phyloP scores from a whole-genome alignment of 2,329 filamentous ascomycete genomes.

The Cladophialophora exuberans region DNA sequence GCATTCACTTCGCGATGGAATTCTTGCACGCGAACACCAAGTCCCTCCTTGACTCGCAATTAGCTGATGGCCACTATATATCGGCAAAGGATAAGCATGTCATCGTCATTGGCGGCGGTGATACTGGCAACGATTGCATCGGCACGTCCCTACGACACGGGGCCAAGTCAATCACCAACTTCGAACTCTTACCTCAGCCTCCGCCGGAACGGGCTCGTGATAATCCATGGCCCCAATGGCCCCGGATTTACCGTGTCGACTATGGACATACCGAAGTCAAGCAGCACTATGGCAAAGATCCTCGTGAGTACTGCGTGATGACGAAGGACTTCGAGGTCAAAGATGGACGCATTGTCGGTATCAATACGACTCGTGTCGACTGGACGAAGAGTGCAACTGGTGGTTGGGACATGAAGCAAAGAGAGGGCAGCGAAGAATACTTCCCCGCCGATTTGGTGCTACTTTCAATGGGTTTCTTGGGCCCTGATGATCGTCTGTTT shows the following conservation, averaged over 20 bases:
- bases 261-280: slow-evolving; percentile 96
- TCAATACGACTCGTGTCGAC: slow-evolving; percentile 93
- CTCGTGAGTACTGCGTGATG: slow-evolving; percentile 97
- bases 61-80: slow-evolving; percentile 83
- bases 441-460: slow-evolving; percentile 95
- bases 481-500: slow-evolving; percentile 85
- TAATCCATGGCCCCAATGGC: slow-evolving; percentile 99
- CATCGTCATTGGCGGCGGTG: slow-evolving; percentile 94
- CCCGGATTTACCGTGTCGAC: slow-evolving; percentile 96
- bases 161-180: slow-evolving; percentile 94
- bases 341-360: slow-evolving; percentile 89
- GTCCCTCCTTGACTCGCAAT: slow-evolving; percentile 88
- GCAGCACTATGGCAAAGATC: slow-evolving; percentile 93
- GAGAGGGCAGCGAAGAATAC: slow-evolving; percentile 90
- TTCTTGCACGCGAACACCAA: slow-evolving; percentile 98
- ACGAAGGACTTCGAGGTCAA: slow-evolving; percentile 95
- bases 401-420: slow-evolving; percentile 98
- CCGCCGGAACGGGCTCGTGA: slow-evolving; percentile 86
- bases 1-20: slow-evolving; percentile 96
- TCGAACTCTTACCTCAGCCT: slow-evolving; percentile 91
- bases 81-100: slow-evolving; percentile 95
- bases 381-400: slow-evolving; percentile 89
- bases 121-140: slow-evolving; percentile 97
- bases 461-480: slow-evolving; percentile 95
- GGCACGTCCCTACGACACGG: slow-evolving; percentile 94